These are phyloP conservation scores for Saccharomycopsis amapae DNA, from an alignment of 805 yeast genomes.

Conservation along the genomic window DNA sequence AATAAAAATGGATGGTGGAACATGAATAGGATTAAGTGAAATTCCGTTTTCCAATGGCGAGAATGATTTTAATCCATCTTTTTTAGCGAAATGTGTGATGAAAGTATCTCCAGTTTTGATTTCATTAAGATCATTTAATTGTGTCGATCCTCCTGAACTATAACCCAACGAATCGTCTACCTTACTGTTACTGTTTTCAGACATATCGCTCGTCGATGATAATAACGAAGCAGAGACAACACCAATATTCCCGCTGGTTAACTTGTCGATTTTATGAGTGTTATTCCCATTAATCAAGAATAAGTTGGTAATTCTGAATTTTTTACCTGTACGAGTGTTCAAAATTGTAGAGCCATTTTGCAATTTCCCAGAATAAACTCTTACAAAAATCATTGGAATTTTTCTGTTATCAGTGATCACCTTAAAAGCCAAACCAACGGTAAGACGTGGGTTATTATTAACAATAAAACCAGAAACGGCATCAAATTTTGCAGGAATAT, in stretches of 20 bases:
- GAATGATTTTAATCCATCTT: constrained; percentile 42
- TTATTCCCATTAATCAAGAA: constrained; percentile 83
- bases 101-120: constrained; percentile 89
- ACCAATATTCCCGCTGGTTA: constrained; percentile 82
- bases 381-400: constrained; percentile 76
- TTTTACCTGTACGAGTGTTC: constrained; percentile 64
- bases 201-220: constrained; percentile 6
- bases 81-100: constrained; percentile 50
- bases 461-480: constrained; percentile 41
- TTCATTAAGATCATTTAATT: constrained; percentile 38
- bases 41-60: constrained; percentile 38
- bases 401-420: constrained; percentile 79
- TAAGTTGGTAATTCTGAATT: constrained; percentile 59
- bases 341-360: constrained; percentile 52
- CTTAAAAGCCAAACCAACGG: constrained; percentile 84
- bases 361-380: constrained; percentile 81
- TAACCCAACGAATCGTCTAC: constrained; percentile 1
- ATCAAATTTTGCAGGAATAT: constrained; percentile 34
- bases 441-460: constrained; percentile 49
- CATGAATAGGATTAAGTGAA: constrained; percentile 62
- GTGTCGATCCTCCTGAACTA: neutral
- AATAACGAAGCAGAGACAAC: constrained; percentile 61
- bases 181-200: neutral
- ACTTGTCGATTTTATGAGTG: constrained; percentile 59
- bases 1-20: constrained; percentile 92